phyloP scores from a whole-genome alignment of 2,329 filamentous ascomycete species.

The Penicillium hesseltinei region DNA sequence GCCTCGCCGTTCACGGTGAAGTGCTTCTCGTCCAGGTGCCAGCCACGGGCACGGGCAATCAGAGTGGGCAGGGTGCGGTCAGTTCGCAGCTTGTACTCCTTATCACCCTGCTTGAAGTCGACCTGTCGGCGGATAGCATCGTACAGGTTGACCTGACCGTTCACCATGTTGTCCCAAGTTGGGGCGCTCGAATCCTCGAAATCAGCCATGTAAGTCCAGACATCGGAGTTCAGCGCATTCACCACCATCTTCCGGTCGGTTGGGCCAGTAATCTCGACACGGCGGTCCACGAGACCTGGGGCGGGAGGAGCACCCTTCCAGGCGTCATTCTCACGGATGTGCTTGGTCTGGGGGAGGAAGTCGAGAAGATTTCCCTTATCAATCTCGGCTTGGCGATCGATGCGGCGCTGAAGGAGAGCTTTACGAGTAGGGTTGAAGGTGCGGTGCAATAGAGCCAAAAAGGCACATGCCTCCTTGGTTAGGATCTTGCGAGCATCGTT shows the following conservation, averaged over 20 bases:
- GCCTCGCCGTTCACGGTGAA: conserved; percentile 93
- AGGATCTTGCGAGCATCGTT: conserved; percentile 85
- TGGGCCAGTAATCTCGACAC: conserved; percentile 95
- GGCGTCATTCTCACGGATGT: conserved; percentile 88
- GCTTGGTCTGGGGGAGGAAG: conserved; percentile 92
- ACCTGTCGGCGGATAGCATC: conserved; percentile 91
- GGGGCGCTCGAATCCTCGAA: conserved; percentile 96
- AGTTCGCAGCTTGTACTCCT: conserved; percentile 96
- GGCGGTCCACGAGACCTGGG: conserved; percentile 85
- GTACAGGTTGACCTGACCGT: conserved; percentile 95
- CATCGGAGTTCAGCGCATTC: conserved; percentile 91
- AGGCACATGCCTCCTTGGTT: conserved; percentile 83
- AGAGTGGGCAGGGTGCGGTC: conserved; percentile 84
- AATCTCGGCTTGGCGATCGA: conserved; percentile 84
- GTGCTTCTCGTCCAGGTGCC: conserved; percentile 98
- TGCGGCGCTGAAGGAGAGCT: conserved; percentile 79
- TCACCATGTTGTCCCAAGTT: conserved; percentile 99
- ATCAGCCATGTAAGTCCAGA: conserved; percentile 99
- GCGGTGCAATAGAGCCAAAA: conserved; percentile 90
- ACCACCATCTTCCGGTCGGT: conserved; percentile 99
- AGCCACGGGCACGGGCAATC: conserved; percentile 90
- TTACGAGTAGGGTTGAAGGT: conserved; percentile 91
- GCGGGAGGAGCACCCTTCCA: conserved; percentile 93
- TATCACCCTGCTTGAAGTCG: conserved; percentile 92
- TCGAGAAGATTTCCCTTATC: conserved; percentile 86